Conservation (phyloP, 331 rosid genomes). For the Saraca asoca region DNA sequence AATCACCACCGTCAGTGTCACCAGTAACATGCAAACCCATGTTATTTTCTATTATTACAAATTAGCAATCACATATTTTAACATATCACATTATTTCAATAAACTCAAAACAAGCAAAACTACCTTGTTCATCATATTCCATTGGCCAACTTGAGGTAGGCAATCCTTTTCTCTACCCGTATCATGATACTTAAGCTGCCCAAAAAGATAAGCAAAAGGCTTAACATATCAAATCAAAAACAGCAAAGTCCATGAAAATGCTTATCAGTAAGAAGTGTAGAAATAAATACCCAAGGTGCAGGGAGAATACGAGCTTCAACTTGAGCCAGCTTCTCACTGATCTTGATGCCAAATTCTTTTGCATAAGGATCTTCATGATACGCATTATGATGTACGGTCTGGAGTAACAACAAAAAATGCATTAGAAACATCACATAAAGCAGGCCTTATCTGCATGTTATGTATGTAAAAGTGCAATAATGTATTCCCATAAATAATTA, state of each 20-base stretch:
- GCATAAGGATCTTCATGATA: constrained; percentile 85
- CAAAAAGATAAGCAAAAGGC: constrained; percentile 4
- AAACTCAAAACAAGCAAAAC: neutral
- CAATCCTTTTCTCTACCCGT: constrained; percentile 92
- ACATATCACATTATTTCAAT: neutral
- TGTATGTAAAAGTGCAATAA: no score
- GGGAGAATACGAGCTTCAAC: constrained; percentile 99
- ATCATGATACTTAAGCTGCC: constrained; percentile 90
- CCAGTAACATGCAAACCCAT: no score
- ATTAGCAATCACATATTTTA: no score
- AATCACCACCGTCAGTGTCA: no score
- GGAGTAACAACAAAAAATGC: constrained; percentile 3
- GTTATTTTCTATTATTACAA: no score
- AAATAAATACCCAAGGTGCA: constrained; percentile 74
- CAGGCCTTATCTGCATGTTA: no score
- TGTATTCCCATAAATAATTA: no score
- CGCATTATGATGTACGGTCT: constrained; percentile 91
- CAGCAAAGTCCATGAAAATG: neutral
- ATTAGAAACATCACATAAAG: no score
- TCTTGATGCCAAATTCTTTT: constrained; percentile 82
- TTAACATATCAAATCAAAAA: neutral
- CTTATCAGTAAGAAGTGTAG: neutral
- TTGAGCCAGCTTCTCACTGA: constrained; percentile 85
- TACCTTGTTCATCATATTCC: constrained; percentile 99
- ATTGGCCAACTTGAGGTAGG: constrained; percentile 94